Base-by-base conservation (phyloP, 148 eudicot genomes). In the Bassia scoparia region DNA sequence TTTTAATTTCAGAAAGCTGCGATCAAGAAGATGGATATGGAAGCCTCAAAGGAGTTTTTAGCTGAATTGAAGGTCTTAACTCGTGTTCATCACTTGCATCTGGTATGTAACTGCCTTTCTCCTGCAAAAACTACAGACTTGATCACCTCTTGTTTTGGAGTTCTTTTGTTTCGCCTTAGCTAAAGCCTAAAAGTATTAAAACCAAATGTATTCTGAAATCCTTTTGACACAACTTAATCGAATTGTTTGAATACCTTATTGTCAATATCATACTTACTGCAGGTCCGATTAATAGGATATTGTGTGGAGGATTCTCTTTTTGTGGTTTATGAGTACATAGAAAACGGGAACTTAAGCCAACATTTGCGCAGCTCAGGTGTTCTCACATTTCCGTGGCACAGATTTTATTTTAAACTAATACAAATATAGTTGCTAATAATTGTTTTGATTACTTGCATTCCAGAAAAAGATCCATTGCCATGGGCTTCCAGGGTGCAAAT, bases 401-500 rank as follows among this genome's bases (percentile, higher is more conserved):
- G n/a, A n/a, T n/a, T 41, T 1, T 15, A 33, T 58, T 33, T 49
- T 21, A 17, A 23, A 31, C 23, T 7, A 50, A 69, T 46, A 34
- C 17, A 50, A 14, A 33, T 23, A 60, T 17, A 34, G 67, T 34
- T 44, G 74, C 61, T 73, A 46, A 73, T 72, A 38, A 49, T 21
- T 41, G 35, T 55, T 59, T 58, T 60, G 16, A 15, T 53, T 56
- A 50, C 54, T 68, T 52, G 74, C 30, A 48, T 61, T 58, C 82
- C 52, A 90, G 92, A 74, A 58, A 74, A 73, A 65, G 84, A 81
- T 30, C 85, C 90, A 52, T 74, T 90, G 70, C 66, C 86, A 23
- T 90, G 92, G 92, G 38, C 90, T n/a, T 82, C 89, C 5, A 85
- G 96, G 74, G 78, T 90, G 37, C 89, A 88, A 79, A 88, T 90